phyloP scores from a whole-genome alignment of 441 rosid genomes.

The Populus trichocarpa region DNA sequence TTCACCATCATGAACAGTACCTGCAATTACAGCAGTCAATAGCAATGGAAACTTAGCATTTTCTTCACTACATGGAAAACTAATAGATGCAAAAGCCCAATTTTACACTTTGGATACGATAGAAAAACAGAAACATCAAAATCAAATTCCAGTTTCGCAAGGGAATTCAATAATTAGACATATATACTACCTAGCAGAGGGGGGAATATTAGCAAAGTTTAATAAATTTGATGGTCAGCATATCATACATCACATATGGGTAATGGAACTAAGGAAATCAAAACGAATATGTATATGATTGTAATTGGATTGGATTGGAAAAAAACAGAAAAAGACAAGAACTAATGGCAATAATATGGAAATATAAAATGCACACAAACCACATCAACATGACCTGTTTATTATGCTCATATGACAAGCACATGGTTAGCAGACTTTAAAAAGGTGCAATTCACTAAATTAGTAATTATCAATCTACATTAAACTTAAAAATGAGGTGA shows the following conservation, averaged over 20 bases:
- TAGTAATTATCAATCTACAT: background rate
- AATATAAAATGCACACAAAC: background rate
- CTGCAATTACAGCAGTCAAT: constrained; percentile 30
- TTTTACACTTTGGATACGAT: background rate
- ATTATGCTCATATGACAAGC: background rate
- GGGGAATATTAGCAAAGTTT: background rate
- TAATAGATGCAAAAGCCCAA: background rate
- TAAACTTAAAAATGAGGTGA: background rate
- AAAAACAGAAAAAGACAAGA: background rate
- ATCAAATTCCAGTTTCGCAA: background rate
- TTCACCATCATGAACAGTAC: constrained; percentile 39
- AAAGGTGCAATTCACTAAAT: background rate
- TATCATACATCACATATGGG: background rate
- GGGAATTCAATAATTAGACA: constrained; percentile 1
- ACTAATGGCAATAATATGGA: background rate
- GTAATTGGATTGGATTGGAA: background rate
- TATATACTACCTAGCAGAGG: background rate
- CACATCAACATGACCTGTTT: background rate
- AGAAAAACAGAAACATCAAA: background rate
- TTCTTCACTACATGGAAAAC: background rate
- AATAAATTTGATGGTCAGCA: background rate
- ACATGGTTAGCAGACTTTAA: background rate
- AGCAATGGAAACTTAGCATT: background rate
- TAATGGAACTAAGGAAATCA: background rate
- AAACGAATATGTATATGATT: background rate